A percentile compares a stretch with the other conserved stretches of the same genome.
Conservation (phyloP, 768 basidiomycete genomes). For the Boletus pseudo-olivaceus region DNA sequence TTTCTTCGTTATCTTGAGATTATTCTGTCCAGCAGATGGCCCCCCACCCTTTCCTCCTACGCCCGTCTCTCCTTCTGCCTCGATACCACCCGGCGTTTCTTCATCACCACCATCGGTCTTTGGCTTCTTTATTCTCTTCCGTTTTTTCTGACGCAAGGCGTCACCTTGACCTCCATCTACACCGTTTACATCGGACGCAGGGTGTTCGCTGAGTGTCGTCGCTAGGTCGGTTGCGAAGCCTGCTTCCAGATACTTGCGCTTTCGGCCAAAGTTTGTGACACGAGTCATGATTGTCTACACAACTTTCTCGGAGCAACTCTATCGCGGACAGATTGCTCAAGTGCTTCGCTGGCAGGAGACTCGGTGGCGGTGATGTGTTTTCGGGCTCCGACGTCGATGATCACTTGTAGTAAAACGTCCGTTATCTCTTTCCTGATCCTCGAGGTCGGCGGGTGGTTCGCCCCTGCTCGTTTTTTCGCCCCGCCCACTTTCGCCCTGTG, state of each 20-base stretch:
- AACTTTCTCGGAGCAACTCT: background rate
- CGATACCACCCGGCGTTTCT: constrained; percentile 2
- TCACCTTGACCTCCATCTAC: constrained; percentile 6
- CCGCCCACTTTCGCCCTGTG: too few species aligned
- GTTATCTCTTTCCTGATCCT: too few species aligned
- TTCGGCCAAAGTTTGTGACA: constrained; percentile 69
- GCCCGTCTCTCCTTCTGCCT: constrained; percentile 15
- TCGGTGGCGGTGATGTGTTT: too few species aligned
- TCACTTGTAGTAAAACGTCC: too few species aligned
- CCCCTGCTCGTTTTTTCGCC: too few species aligned
- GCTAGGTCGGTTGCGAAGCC: constrained; percentile 37
- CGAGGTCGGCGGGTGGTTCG: too few species aligned
- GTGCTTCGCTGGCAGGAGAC: too few species aligned
- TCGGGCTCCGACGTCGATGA: too few species aligned
- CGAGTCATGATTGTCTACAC: constrained; percentile 54
- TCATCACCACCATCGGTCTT: constrained; percentile 18
- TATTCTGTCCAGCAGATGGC: background rate
- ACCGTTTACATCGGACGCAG: background rate
- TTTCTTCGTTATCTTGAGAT: constrained; percentile 31
- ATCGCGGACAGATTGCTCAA: too few species aligned
- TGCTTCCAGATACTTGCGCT: constrained; percentile 68
- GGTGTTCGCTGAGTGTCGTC: background rate
- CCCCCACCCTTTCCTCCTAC: constrained; percentile 19
- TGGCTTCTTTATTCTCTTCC: constrained; percentile 51
- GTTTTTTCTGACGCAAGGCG: constrained; percentile 46